Evolutionary conservation across 192 early-diverging fungal species (phyloP).

Genomic region (Coemansia sp.): DNA sequence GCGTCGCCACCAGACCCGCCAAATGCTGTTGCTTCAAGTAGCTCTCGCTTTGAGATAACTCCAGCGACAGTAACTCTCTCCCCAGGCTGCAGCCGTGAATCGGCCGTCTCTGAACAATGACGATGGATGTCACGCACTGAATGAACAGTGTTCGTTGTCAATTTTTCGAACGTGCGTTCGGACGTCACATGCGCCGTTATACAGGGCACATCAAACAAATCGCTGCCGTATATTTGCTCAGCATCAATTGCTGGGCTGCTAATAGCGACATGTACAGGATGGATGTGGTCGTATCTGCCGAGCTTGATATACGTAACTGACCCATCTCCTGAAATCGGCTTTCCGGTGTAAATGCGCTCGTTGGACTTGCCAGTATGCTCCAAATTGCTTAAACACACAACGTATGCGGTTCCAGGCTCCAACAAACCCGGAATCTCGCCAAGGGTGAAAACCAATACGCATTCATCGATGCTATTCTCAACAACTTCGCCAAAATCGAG

Average conservation of each 20-base stretch:
- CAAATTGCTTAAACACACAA: conserved; percentile 19
- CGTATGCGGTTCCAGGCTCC: conserved; percentile 22
- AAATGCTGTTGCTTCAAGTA: conserved; percentile 6
- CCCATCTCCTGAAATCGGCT: not conserved
- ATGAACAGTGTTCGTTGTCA: not conserved
- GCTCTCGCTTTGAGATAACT: not conserved
- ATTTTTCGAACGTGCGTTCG: not conserved
- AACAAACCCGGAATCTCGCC: conserved; percentile 15
- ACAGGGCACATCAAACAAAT: not conserved
- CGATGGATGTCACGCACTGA: conserved; percentile 1
- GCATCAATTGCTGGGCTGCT: not conserved
- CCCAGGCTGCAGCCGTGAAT: not conserved
- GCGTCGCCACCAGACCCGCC: not conserved
- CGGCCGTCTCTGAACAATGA: not conserved
- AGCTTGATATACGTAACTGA: conserved; percentile 2
- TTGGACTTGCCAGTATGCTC: not conserved
- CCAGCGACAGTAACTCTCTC: not conserved
- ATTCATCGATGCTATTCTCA: conserved; percentile 1
- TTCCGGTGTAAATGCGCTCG: not conserved
- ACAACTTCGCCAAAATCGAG: conserved; percentile 1
- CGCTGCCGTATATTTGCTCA: not conserved
- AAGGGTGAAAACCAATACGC: conserved; percentile 13
- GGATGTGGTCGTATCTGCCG: conserved; percentile 17
- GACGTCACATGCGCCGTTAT: not conserved
- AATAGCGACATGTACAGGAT: conserved; percentile 15